Percentiles rank a stretch among this genome's conserved stretches.
These are phyloP conservation scores for Nakataea oryzae DNA, from an alignment of 2,329 filamentous ascomycete species.

Conservation along the genomic window DNA sequence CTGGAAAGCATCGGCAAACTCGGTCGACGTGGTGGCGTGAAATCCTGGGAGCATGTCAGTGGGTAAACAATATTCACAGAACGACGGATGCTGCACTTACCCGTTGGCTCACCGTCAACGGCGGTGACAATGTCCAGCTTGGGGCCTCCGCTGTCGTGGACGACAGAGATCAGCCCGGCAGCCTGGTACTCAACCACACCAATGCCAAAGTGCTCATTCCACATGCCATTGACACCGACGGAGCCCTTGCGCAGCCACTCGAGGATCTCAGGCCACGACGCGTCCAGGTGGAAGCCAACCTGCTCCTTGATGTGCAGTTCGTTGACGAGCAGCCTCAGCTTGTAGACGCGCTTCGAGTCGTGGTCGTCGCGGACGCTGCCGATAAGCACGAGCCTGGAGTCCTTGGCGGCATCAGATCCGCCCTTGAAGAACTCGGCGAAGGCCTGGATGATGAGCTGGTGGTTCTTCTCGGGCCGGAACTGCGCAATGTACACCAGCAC, in stretches of 20 bases:
- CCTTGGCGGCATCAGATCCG: constrained; percentile 36
- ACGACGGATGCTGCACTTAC: background rate
- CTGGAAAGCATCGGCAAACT: constrained; percentile 75
- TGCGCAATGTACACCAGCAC: constrained; percentile 89
- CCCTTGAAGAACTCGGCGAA: constrained; percentile 67
- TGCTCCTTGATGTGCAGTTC: constrained; percentile 75
- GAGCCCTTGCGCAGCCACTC: constrained; percentile 66
- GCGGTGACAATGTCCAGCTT: constrained; percentile 86
- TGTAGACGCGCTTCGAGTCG: constrained; percentile 77
- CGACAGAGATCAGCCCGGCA: constrained; percentile 83
- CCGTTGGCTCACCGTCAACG: constrained; percentile 70
- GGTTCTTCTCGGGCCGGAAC: constrained; percentile 96
- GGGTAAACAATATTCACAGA: background rate
- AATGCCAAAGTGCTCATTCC: constrained; percentile 99
- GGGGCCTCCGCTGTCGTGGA: constrained; percentile 87
- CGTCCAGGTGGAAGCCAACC: constrained; percentile 84
- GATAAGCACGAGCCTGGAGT: constrained; percentile 67
- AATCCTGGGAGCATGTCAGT: constrained; percentile 39
- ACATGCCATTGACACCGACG: constrained; percentile 95
- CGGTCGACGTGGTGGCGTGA: constrained; percentile 65
- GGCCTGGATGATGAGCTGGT: constrained; percentile 72
- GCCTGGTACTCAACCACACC: constrained; percentile 98
- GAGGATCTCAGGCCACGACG: constrained; percentile 78
- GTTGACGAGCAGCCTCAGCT: constrained; percentile 74
- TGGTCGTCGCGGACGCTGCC: constrained; percentile 83